Conservation (phyloP, 116 monocot species). For the Cymodocea nodosa region DNA sequence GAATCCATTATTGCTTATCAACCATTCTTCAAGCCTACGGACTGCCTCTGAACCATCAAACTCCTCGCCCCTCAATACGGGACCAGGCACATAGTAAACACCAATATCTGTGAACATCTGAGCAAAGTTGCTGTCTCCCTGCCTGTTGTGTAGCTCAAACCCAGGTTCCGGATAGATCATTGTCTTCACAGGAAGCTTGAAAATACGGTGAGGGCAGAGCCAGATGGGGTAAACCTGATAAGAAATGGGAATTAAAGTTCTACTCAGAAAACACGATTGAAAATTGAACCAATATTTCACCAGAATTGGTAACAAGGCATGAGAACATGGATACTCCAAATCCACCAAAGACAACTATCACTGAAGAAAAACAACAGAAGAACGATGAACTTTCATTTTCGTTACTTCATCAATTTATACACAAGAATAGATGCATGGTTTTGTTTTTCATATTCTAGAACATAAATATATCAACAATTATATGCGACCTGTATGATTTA, state of each 20-base stretch:
- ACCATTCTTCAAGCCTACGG: constrained; percentile 37
- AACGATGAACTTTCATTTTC: no score
- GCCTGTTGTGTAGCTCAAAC: constrained; percentile 40
- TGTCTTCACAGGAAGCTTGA: constrained; percentile 47
- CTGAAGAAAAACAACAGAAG: no score
- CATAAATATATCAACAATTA: no score
- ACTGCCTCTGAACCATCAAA: constrained; percentile 35
- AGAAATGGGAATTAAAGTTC: background rate
- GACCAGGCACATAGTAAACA: constrained; percentile 40
- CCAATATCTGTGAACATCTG: constrained; percentile 69
- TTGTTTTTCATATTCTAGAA: no score
- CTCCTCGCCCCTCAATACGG: constrained; percentile 45
- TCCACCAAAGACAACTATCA: no score
- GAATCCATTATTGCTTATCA: constrained; percentile 51
- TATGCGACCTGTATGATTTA: no score
- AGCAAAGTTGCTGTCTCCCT: constrained; percentile 45
- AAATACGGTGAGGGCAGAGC: constrained; percentile 56
- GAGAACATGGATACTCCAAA: no score
- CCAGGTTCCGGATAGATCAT: constrained; percentile 48
- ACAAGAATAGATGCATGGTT: no score
- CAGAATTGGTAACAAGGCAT: no score
- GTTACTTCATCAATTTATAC: no score
- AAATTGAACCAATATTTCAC: no score
- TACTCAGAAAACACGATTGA: background rate
- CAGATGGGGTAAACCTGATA: constrained; percentile 58